phyloP scores from a whole-genome alignment of 352 stramenopile species.

The Phytophthora constricta region DNA sequence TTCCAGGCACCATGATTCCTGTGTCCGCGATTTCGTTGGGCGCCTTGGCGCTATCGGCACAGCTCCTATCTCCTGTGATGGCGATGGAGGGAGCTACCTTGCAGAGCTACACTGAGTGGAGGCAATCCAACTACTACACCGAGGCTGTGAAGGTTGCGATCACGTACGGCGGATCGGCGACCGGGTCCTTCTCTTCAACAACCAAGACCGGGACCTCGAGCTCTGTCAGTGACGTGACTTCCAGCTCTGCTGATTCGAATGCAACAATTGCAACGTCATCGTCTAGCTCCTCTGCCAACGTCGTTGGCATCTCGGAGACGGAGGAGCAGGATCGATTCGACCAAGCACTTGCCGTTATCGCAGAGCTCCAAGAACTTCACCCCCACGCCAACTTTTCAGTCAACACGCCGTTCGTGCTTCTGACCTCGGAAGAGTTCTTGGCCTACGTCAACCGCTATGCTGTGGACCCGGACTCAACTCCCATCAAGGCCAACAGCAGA shows the following conservation, averaged over 20 bases:
- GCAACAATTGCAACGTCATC: slow-evolving; percentile 22
- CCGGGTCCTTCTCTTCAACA: slow-evolving; percentile 22
- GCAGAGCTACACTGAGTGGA: slow-evolving; percentile 43
- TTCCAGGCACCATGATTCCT: slow-evolving; percentile 27
- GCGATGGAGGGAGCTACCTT: slow-evolving; percentile 17
- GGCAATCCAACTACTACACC: slow-evolving; percentile 46
- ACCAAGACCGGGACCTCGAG: slow-evolving; percentile 27
- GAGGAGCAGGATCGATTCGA: slow-evolving; percentile 64
- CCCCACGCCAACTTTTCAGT: slow-evolving; percentile 63
- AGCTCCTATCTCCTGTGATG: slow-evolving; percentile 15
- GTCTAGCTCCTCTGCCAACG: slow-evolving; percentile 5
- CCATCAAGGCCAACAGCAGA: slow-evolving; percentile 24
- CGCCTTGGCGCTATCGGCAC: slow-evolving; percentile 24
- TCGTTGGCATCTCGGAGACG: slow-evolving; percentile 20
- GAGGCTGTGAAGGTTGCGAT: slow-evolving; percentile 39
- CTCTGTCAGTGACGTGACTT: slow-evolving; percentile 2
- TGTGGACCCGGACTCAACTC: slow-evolving; percentile 30
- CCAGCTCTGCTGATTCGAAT: slow-evolving; percentile 32
- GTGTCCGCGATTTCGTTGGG: slow-evolving; percentile 29
- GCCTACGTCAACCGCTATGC: slow-evolving; percentile 58
- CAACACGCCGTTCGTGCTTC: slow-evolving; percentile 62
- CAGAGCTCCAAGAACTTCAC: slow-evolving; percentile 52
- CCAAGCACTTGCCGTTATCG: slow-evolving; percentile 44
- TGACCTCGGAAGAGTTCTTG: slow-evolving; percentile 67
- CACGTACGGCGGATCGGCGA: slow-evolving; percentile 21